phyloP scores from a whole-genome alignment of 2,329 filamentous ascomycete species.

The Chrysosporium keratinophilum region DNA sequence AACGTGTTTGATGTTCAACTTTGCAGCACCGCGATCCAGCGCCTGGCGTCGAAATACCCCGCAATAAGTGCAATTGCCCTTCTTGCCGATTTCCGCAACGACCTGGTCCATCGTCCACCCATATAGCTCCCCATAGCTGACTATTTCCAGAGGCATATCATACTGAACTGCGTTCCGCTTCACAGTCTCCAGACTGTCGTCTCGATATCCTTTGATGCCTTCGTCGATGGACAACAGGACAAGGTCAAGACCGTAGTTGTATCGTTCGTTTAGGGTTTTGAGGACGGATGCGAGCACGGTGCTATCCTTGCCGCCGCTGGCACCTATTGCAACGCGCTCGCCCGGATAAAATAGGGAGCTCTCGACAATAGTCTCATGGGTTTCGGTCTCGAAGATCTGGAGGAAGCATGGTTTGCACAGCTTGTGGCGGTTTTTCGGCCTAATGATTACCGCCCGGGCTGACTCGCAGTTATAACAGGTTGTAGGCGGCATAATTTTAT shows the following conservation, averaged over 20 bases:
- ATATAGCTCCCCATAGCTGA: constrained; percentile 88
- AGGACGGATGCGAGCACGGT: constrained; percentile 90
- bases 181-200: constrained; percentile 91
- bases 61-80: constrained; percentile 98
- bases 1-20: constrained; percentile 79
- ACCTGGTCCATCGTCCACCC: constrained; percentile 99
- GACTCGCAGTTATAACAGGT: constrained; percentile 66
- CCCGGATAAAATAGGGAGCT: constrained; percentile 72
- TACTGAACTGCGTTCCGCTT: constrained; percentile 89
- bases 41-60: constrained; percentile 93
- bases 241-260: constrained; percentile 76
- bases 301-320: constrained; percentile 93
- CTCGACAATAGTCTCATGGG: constrained; percentile 80
- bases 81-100: constrained; percentile 90
- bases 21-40: constrained; percentile 80
- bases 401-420: constrained; percentile 88
- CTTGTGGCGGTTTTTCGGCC: constrained; percentile 90
- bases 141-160: constrained; percentile 79
- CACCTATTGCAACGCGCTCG: constrained; percentile 85
- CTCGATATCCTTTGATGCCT: constrained; percentile 91
- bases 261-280: constrained; percentile 84
- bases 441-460: constrained; percentile 74
- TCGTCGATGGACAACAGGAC: constrained; percentile 89
- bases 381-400: constrained; percentile 76
- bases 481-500: constrained; percentile 58